Evolutionary conservation across 768 basidiomycete genomes (phyloP), one percentile per base, ranked within the genome.

Genomic region (Lactarius trivialis): DNA sequence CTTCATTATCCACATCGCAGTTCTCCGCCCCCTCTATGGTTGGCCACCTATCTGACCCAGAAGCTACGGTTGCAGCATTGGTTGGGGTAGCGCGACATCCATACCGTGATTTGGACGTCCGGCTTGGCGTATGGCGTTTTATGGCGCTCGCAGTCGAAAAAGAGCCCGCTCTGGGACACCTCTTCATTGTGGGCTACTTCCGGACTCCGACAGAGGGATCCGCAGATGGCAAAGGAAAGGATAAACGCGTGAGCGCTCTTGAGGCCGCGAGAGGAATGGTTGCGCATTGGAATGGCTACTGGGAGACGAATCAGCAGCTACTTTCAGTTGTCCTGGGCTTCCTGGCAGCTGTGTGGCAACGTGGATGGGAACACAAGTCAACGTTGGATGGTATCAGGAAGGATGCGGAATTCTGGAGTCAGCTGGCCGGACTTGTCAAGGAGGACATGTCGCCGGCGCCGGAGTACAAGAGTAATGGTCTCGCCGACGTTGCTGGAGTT

Each of bases 101-200:
- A 0, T 91, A 89, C 65, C 88, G 92, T 33, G 91, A 93, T 48
- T 76, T 85, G 21, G 70, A 79, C 8, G 78, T 91, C 34, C 85
- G 89, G 21, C 86, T 81, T 55, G 82, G 88, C 0, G 83, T 91
- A 6, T 98, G 95, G 94, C 82, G 81, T 64, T 88, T 96, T 65
- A 85, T 96, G 41, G 76, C 89, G 0, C 78, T 91, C 19, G 86
- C 90, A 1, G 84, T 95, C 15, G 86, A 91, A 68, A 88, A 86
- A 64, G 93, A 94, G 70, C 93, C 95, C 0, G 92, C 94, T 0
- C 77, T 96, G 5, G 85, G 89, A 2, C 79, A 84, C 58, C 76
- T 97, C 30, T 85, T 94, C 61, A 85, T 94, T 34, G 80, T 84
- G 0, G 93, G 92, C 3, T 81, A 83, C 45, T 87, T 91, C 66